Evolutionary conservation across 495 filamentous ascomycete species (phyloP).

Genomic region (Penicillium canescens): DNA sequence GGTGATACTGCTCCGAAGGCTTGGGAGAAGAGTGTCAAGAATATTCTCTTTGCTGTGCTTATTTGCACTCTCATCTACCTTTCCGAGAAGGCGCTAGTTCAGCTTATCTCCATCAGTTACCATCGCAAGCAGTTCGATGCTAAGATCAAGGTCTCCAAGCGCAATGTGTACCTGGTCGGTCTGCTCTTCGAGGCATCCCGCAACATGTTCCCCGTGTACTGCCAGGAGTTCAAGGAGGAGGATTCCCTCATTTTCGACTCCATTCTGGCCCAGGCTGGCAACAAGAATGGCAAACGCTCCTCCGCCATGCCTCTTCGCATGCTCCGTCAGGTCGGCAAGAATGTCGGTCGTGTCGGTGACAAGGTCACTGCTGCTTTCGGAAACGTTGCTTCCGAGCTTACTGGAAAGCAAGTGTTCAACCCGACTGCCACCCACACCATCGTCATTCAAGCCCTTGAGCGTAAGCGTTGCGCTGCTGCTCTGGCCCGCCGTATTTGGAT

Average conservation of each 20-base stretch:
- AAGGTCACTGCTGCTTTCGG: slow-evolving; percentile 90
- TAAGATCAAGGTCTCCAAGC: slow-evolving; percentile 87
- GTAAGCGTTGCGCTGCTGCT: slow-evolving; percentile 77
- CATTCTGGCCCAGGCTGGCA: slow-evolving; percentile 42
- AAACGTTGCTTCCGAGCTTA: slow-evolving; percentile 91
- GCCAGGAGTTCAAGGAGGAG: slow-evolving; percentile 85
- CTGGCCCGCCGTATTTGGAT: slow-evolving; percentile 93
- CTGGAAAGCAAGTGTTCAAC: slow-evolving; percentile 93
- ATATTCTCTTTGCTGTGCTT: slow-evolving; percentile 74
- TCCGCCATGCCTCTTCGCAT: slow-evolving; percentile 74
- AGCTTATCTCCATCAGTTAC: slow-evolving; percentile 92
- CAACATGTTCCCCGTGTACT: slow-evolving; percentile 85
- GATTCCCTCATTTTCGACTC: slow-evolving; percentile 87
- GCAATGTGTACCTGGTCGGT: slow-evolving; percentile 73
- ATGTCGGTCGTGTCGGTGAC: slow-evolving; percentile 81
- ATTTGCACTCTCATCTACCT: slow-evolving; percentile 76
- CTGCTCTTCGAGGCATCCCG: slow-evolving; percentile 88
- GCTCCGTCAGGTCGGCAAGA: slow-evolving; percentile 60
- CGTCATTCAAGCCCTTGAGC: slow-evolving; percentile 85
- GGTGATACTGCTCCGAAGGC: slow-evolving; percentile 34
- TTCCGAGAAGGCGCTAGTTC: slow-evolving; percentile 79
- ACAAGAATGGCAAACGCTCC: slow-evolving; percentile 41
- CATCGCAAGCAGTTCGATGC: slow-evolving; percentile 90
- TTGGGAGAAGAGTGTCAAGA: slow-evolving; percentile 66
- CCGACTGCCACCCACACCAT: slow-evolving; percentile 84